Conservation (phyloP, 257 asterid genomes). For the Haberlea rhodopensis region DNA sequence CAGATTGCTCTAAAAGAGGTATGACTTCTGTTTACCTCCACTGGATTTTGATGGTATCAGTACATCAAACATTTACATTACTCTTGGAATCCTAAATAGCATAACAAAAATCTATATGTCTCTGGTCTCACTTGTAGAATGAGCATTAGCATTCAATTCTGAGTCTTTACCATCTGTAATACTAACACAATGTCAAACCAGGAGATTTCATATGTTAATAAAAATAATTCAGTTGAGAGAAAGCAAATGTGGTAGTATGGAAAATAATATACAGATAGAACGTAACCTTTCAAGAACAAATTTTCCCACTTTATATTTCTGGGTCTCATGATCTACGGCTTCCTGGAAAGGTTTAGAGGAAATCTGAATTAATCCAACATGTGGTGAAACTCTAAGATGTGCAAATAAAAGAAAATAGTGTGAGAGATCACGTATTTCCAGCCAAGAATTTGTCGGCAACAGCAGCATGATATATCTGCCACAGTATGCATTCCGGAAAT, state of each 20-base stretch:
- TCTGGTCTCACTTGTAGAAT: conserved; percentile 47
- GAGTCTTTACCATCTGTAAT: conserved; percentile 59
- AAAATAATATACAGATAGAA: background rate
- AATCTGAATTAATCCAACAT: conserved; percentile 1
- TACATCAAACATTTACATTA: conserved; percentile 12
- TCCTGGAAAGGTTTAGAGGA: conserved; percentile 39
- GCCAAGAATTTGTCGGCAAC: conserved; percentile 73
- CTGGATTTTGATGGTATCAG: background rate
- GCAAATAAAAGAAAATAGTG: background rate
- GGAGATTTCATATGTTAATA: background rate
- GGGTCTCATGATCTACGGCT: conserved; percentile 59
- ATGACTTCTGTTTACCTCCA: no score
- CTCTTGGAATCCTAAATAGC: background rate
- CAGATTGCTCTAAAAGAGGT: background rate
- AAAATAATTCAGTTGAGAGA: background rate
- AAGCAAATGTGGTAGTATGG: background rate
- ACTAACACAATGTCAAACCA: conserved; percentile 12
- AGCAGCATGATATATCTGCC: conserved; percentile 73
- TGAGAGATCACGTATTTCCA: conserved; percentile 73
- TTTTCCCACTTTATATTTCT: conserved; percentile 82
- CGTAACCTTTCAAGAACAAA: conserved; percentile 67
- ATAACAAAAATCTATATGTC: conserved; percentile 32
- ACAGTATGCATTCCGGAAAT: conserved; percentile 76
- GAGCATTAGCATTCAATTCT: conserved; percentile 55
- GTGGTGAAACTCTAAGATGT: background rate